These are phyloP conservation scores for Trichosanthes truncata DNA, from an alignment of 306 rosid genomes.

Conservation along the genomic window DNA sequence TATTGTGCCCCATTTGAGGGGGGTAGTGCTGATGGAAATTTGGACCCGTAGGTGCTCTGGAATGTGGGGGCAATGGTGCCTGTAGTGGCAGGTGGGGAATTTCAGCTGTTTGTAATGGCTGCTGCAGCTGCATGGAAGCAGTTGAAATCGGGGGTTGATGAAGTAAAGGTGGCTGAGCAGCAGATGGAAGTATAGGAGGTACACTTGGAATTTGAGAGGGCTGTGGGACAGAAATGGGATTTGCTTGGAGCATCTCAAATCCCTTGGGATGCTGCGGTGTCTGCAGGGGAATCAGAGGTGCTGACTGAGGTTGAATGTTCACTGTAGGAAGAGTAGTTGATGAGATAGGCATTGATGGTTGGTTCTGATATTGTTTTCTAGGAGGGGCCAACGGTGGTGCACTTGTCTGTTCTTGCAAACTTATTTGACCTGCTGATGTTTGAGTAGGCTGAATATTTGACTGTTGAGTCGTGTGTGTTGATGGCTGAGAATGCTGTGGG, in stretches of 20 bases:
- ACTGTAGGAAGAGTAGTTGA: conserved; percentile 46
- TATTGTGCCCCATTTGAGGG: conserved; percentile 50
- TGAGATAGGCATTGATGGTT: conserved; percentile 42
- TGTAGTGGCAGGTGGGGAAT: conserved; percentile 60
- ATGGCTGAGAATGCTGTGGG: conserved; percentile 48
- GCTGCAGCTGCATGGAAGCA: conserved; percentile 55
- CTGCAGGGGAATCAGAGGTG: conserved; percentile 47
- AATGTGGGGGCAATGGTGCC: conserved; percentile 68
- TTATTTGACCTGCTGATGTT: conserved; percentile 34
- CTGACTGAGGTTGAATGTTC: conserved; percentile 57
- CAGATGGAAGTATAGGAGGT: conserved; percentile 49
- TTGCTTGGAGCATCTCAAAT: conserved; percentile 45
- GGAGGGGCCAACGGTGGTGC: conserved; percentile 51
- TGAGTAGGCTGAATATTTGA: conserved; percentile 46
- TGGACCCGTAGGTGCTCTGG: conserved; percentile 51
- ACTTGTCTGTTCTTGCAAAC: conserved; percentile 56
- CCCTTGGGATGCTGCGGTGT: conserved; percentile 64
- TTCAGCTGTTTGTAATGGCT: conserved; percentile 57
- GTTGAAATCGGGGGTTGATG: conserved; percentile 56
- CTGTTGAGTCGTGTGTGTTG: conserved; percentile 39
- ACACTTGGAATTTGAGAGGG: conserved; percentile 59
- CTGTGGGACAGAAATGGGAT: conserved; percentile 42
- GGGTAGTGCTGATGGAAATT: conserved; percentile 68
- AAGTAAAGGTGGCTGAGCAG: conserved; percentile 53
- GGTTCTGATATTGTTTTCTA: conserved; percentile 63